Percentiles rank a stretch among this genome's conserved stretches.
phyloP scores from a whole-genome alignment of 306 rosid genomes.

The Dalbergia oliveri region DNA sequence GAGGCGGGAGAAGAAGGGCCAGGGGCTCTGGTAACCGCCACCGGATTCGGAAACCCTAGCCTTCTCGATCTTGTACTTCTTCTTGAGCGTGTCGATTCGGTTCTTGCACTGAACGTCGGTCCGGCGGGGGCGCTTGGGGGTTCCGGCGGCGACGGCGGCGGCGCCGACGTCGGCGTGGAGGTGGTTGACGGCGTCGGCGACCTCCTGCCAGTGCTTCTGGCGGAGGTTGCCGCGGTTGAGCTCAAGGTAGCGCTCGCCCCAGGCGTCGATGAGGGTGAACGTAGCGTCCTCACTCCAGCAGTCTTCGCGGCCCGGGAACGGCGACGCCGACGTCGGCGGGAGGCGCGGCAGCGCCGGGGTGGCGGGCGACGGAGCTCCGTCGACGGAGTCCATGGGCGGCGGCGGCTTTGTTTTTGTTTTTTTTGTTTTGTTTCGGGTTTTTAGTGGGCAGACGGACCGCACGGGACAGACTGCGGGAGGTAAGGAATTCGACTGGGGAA shows the following conservation, averaged over 20 bases:
- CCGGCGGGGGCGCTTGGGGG: constrained; percentile 54
- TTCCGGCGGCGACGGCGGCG: neutral
- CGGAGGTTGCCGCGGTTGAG: constrained; percentile 83
- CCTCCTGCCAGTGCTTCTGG: constrained; percentile 79
- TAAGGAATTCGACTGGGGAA: constrained; percentile 14
- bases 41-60: constrained; percentile 69
- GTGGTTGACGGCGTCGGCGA: constrained; percentile 78
- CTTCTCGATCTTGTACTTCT: constrained; percentile 87
- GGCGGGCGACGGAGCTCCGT: constrained; percentile 49
- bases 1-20: constrained; percentile 79
- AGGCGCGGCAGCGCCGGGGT: constrained; percentile 36
- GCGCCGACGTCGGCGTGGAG: constrained; percentile 40
- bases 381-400: constrained; percentile 47
- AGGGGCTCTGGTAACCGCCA: constrained; percentile 57
- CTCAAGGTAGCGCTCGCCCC: constrained; percentile 73
- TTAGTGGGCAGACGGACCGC: constrained; percentile 18
- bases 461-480: constrained; percentile 7
- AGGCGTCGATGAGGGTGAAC: constrained; percentile 74
- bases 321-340: constrained; percentile 42
- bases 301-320: constrained; percentile 70
- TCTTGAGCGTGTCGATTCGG: constrained; percentile 87
- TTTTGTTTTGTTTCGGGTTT: neutral
- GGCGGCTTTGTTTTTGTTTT: neutral
- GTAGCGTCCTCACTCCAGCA: constrained; percentile 82
- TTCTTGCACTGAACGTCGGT: constrained; percentile 81